Base-by-base conservation (phyloP, 371 early-diverging fungal genomes). In the Furculomyces boomerangus region DNA sequence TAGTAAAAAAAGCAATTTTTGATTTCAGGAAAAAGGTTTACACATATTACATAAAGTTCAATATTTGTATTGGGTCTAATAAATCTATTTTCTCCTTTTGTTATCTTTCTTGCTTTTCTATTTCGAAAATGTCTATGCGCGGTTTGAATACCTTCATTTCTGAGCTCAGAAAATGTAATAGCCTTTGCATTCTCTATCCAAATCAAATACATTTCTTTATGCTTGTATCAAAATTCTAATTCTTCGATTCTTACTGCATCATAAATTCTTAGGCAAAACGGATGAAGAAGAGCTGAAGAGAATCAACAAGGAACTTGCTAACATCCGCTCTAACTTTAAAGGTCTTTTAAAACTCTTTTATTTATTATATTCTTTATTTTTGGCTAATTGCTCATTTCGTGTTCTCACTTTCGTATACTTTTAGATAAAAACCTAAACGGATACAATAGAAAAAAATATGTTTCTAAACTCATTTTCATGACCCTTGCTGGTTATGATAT, bases 291-390 rank as follows among this genome's bases (percentile, higher is more conserved):
- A 97, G 65, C 93, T 93, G 68, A 90, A 91, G 70, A 75, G 98
- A 50, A 88, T 97, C 59, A 96, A 97, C 74, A 96, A 94, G 65
- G 98, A 97, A 72, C 78, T 97, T 77, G 94, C 95, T 57, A 94
- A 97, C 72, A 96, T 96, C 60, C 78, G 98, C 18, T 73, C 88
- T 18, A 95, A 97, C 70, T 97, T 97, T 72, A 93, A 92, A 78
- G 91, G 93, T 91, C 65, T 50, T 14, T 27, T 8, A 28, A 18
- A 8, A 31, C 22, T 51, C 18, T 37, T 50, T 54, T 40, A 30
- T 27, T 2, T 22, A 28, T 28, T 1, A 41, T 47, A 20, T 58
- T 14, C 27, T 46, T 32, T 3, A 13, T 25, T 20, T 45, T 57
- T 20, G 31, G 22, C 28, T 57, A 31, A 51, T 44, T 35, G 43